Base-by-base conservation (phyloP, 192 early-diverging fungal genomes). In the Umbelopsis vinacea region DNA sequence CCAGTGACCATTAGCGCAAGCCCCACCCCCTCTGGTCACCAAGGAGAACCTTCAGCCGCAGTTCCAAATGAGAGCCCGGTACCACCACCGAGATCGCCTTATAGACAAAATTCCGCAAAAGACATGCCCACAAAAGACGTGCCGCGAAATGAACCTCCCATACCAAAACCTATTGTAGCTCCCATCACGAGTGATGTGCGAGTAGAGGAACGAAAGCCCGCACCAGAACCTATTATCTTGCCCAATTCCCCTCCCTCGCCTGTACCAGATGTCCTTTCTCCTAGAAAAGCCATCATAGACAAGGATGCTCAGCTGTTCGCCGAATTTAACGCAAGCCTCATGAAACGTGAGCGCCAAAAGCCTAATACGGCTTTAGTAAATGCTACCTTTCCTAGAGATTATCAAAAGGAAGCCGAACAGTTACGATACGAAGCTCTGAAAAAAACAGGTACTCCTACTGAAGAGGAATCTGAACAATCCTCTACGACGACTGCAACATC, bases 51-150 rank as follows among this genome's bases (percentile, higher is more conserved):
- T 14, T 23, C 19, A 14, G 29, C 52, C 23, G 35, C 67, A 29
- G 17, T 26, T 17, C 17, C 33, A 19, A 63, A 19, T 63, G 57
- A 35, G 11, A 29, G 66, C 29, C 71, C 71, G 7, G 55, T 66
- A 6, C 68, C 72, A 22, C 75, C 75, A 60, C 76, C 76, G 50
- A 23, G 76, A 33, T 77, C 76, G 22, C 76, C 76, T n/a, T 77
- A 69, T 52, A 67, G 76, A 50, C 72, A 66, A 55, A 26, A 74
- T 29, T 66, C 37, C n/a, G 17, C 50, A 15, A 73, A 73, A 67
- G 72, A 73, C 19, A 47, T 52, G 35, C 29, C 5, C 46, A 29
- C 50, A 21, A 33, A 70, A 6, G 72, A 73, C 19, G 66, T 52
- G 35, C 5, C 46, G 17, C 50, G 37, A 33, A 70, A 6, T 11